Evolutionary conservation across 176 grass and related monocot species (phyloP).

Genomic region (Coix lacrymajobi): DNA sequence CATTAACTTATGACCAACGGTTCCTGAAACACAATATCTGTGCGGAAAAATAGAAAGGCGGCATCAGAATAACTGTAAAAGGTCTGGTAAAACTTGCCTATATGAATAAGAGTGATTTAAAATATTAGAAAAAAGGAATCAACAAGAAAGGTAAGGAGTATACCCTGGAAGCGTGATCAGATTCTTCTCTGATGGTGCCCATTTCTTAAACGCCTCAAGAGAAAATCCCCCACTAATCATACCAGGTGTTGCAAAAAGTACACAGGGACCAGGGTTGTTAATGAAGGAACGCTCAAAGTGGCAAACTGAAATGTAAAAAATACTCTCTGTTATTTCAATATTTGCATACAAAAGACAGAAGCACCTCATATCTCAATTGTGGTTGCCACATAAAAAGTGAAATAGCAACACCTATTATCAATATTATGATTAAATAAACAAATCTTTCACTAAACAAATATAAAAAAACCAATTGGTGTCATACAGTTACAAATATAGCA

Average conservation of each 20-base stretch:
- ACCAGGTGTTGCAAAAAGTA: conserved; percentile 97
- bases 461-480: not conserved
- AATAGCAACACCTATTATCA: not conserved
- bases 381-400: not conserved
- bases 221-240: conserved; percentile 98
- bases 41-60: conserved; percentile 11
- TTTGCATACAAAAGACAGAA: not conserved
- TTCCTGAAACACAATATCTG: conserved; percentile 96
- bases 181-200: conserved; percentile 91
- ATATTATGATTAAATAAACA: not conserved
- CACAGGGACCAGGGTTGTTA: conserved; percentile 77
- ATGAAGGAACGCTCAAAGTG: conserved; percentile 82
- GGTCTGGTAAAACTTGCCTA: not conserved
- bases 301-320: conserved; percentile 53
- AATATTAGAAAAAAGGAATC: not conserved
- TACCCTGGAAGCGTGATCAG: conserved; percentile 92
- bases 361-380: not conserved
- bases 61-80: not conserved
- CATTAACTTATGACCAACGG: conserved; percentile 94
- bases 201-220: conserved; percentile 92
- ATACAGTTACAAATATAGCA: not conserved
- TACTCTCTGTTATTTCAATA: not conserved
- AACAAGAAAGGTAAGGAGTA: not conserved
- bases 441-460: not conserved
- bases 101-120: not conserved